A percentile compares a stretch with the other conserved stretches of the same genome.
Conservation (phyloP, 1,284 basidiomycete genomes). For the Papiliotrema nemorosa region DNA sequence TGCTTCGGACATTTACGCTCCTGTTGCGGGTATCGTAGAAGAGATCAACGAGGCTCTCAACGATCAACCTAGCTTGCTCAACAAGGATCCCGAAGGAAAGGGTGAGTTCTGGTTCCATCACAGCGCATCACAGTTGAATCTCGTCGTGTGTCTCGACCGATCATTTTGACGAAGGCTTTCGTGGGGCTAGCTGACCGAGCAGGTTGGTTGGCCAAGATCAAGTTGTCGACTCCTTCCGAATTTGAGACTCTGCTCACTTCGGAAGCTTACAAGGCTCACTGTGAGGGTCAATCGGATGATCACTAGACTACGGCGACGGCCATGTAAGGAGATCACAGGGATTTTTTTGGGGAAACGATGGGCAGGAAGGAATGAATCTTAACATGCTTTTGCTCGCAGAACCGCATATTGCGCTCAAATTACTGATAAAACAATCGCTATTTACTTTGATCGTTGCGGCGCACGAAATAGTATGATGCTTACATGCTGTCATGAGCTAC, state of each 20-base stretch:
- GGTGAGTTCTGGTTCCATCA: constrained; percentile 56
- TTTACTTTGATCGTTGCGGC: no score
- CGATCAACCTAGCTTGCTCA: constrained; percentile 73
- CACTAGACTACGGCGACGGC: no score
- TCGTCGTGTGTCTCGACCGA: neutral
- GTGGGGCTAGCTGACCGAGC: neutral
- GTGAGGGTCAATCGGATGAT: constrained; percentile 52
- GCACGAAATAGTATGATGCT: no score
- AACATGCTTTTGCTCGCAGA: no score
- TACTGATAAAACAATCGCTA: no score
- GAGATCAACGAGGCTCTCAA: constrained; percentile 74
- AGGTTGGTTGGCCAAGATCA: constrained; percentile 97
- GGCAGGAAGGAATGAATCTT: no score
- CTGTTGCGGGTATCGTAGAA: constrained; percentile 77
- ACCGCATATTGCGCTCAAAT: no score
- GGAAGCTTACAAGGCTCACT: constrained; percentile 73
- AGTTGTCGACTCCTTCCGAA: constrained; percentile 73
- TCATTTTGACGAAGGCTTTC: neutral
- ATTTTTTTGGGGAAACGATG: no score
- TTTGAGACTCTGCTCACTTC: constrained; percentile 69
- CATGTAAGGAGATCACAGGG: no score
- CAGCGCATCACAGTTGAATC: neutral
- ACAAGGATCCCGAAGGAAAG: constrained; percentile 80
- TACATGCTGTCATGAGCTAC: no score
- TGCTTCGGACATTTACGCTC: constrained; percentile 95